Base-by-base conservation (phyloP, 2,329 filamentous ascomycete genomes). In the Fusarium tanahbumbuense region DNA sequence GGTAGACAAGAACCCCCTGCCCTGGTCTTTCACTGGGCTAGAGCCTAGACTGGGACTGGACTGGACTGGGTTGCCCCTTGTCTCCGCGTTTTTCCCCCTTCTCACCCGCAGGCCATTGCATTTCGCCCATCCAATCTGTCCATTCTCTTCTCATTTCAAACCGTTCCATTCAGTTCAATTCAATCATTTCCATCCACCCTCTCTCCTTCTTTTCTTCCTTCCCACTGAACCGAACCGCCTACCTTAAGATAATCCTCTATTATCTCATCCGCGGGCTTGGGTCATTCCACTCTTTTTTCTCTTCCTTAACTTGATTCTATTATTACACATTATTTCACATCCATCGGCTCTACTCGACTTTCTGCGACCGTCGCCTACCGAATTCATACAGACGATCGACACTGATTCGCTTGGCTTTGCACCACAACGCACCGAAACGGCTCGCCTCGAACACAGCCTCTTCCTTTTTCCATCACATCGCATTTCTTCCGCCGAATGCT, bases 281-380 rank as follows among this genome's bases (percentile, higher is more conserved):
- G 52, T 60, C 60, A 69, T 71, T 69, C 66, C 73, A 68, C 70
- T 75, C 73, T 30, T 60, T 75, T 75, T 52, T 52, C 34, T 74
- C 64, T 63, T 56, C 58, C 64, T 57, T 56, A 59, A 54, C 54
- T 52, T 22, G 49, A 42, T 64, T 71, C 47, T 56, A 47, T 61
- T 65, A 47, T 65, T 40, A 64, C 56, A 54, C 54, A 62, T 67
- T 71, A 60, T 71, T 75, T 62, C 65, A 70, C 70, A 64, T 64
- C 56, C 32, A 65, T 66, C 60, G 58, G 48, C 56, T 63, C 56
- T 44, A 63, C 58, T 67, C 47, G 37, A 41, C 49, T 42, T 64
- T 15, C 54, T 34, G 41, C 67, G 55, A 56, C 64, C 50, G 41
- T n/a, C 67, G 46, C 46, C 48, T 44, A 34, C 60, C 52, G 67